Conservation (phyloP, 2,329 filamentous ascomycete species). For the Didymella pinodella region DNA sequence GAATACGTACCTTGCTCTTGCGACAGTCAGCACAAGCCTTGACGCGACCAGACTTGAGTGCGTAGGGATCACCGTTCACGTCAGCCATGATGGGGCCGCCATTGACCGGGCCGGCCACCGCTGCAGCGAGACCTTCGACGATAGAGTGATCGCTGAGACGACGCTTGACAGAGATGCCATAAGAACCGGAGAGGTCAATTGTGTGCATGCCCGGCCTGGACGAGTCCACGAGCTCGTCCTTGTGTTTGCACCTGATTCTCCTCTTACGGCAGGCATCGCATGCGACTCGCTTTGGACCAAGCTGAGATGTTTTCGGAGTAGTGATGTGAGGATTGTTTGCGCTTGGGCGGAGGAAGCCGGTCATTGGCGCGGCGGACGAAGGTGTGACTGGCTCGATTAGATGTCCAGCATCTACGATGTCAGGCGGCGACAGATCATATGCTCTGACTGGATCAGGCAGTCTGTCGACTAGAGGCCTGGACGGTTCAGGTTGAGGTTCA, state of each 20-base stretch:
- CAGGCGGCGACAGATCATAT: slow-evolving; percentile 26
- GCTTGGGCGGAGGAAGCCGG: slow-evolving; percentile 50
- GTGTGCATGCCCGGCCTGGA: slow-evolving; percentile 43
- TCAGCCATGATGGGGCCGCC: slow-evolving; percentile 46
- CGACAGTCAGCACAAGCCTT: slow-evolving; percentile 73
- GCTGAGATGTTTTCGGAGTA: slow-evolving; percentile 64
- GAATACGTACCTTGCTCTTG: slow-evolving; percentile 68
- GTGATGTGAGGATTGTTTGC: slow-evolving; percentile 51
- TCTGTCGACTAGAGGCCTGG: slow-evolving; percentile 53
- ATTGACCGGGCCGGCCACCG: slow-evolving; percentile 34
- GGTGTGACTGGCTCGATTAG: slow-evolving; percentile 25
- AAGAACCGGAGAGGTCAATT: slow-evolving; percentile 43
- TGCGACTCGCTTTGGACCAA: slow-evolving; percentile 67
- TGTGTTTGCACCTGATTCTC: slow-evolving; percentile 70
- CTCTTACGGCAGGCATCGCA: slow-evolving; percentile 70
- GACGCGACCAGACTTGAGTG: slow-evolving; percentile 65
- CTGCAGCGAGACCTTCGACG: slow-evolving; percentile 27
- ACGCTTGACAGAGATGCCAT: slow-evolving; percentile 46
- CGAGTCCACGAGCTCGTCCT: slow-evolving; percentile 59
- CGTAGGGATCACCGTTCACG: slow-evolving; percentile 48
- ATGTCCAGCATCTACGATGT: slow-evolving; percentile 1
- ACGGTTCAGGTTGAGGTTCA: slow-evolving; percentile 55
- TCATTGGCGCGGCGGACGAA: slow-evolving; percentile 43
- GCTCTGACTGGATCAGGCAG: slow-evolving; percentile 51
- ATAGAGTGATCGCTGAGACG: slow-evolving; percentile 44